A percentile compares a stretch with the other conserved stretches of the same genome.
Evolutionary conservation across 148 eudicot genomes (phyloP).

Genomic region (Vaccinium macrocarpon): DNA sequence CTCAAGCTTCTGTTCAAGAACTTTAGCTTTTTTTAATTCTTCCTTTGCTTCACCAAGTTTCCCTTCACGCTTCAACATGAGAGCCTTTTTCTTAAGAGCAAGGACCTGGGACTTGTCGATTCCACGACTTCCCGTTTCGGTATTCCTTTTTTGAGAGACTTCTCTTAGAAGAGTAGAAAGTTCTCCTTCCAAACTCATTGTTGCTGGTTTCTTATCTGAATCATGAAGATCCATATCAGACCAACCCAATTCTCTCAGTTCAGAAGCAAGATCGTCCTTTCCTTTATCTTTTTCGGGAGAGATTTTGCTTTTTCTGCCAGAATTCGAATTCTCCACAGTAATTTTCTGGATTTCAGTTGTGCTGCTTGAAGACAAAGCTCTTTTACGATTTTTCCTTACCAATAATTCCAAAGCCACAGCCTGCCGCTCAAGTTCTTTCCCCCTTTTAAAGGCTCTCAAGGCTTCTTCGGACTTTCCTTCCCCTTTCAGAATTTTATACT

Average conservation of each 20-base stretch:
- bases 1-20: slow-evolving; percentile 88
- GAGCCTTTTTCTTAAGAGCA: slow-evolving; percentile 80
- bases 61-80: slow-evolving; percentile 78
- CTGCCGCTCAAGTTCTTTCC: slow-evolving; percentile 88
- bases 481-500: slow-evolving; percentile 64
- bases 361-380: slow-evolving; percentile 51
- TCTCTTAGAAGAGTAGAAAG: slow-evolving; percentile 62
- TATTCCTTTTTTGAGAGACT: slow-evolving; percentile 36
- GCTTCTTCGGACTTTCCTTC: slow-evolving; percentile 90
- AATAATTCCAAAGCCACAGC: slow-evolving; percentile 73
- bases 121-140: slow-evolving; percentile 35
- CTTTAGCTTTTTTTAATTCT: slow-evolving; percentile 82
- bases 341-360: slow-evolving; percentile 32
- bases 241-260: slow-evolving; percentile 89
- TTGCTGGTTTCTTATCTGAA: slow-evolving; percentile 57
- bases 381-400: slow-evolving; percentile 64
- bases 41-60: slow-evolving; percentile 88
- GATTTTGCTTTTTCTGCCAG: slow-evolving; percentile 26
- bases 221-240: slow-evolving; percentile 73
- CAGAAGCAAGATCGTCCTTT: slow-evolving; percentile 72
- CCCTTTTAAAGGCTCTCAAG: slow-evolving; percentile 74
- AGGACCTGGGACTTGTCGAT: slow-evolving; percentile 63
- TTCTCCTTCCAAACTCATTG: slow-evolving; percentile 72
- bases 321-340: slow-evolving; percentile 31
- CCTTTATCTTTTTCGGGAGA: slow-evolving; percentile 41